Evolutionary conservation across 2,329 filamentous ascomycete genomes (phyloP), one percentile per base, ranked within the genome.

Genomic region (Fusarium concolor): DNA sequence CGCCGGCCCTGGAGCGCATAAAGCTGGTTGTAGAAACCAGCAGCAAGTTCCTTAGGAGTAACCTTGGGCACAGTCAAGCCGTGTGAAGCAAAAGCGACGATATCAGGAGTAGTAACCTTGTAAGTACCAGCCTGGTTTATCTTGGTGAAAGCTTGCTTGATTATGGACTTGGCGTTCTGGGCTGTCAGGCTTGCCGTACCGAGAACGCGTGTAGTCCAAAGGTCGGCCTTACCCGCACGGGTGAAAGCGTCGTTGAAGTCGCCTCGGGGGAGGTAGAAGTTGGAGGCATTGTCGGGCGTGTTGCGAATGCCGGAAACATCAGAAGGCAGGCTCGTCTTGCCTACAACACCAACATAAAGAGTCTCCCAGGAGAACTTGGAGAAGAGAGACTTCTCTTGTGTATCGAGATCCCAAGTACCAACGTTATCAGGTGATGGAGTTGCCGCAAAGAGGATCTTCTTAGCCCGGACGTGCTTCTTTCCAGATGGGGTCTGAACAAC

Each of bases 1-100:
- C 71, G 67, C 31, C 73, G 56, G 1, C 79, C 78, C 66, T 81
- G 77, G 10, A 81, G 61, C 0, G 47, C 68, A 26, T 79, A 75
- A 6, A 81, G 43, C 14, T 79, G 67, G 0, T 64, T 38, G 33
- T 78, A 80, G 46, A 81, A 80, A 1, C 79, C 78, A 5, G 44
- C 50, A 1, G 56, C 52, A 17, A 81, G 74, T 5, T 75, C 71
- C 3, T 76, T 47, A 0, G 72, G 35, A 2, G 72, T 62, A 1
- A 79, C 77, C 28, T 67, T 67, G 6, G 63, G 63, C 2, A 18
- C 64, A 55, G 58, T 77, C 26, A 31, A 71, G 47, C 57, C 53
- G 26, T 68, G 69, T 10, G 70, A 46, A n/a, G 62, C 52, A 26
- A 70, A 73, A 0, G 67, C 71, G 31, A 71, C 4, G 4, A 63